Evolutionary conservation across 148 eudicot species (phyloP), one percentile per base, ranked within the genome.

Genomic region (Hydrangea macrophylla): DNA sequence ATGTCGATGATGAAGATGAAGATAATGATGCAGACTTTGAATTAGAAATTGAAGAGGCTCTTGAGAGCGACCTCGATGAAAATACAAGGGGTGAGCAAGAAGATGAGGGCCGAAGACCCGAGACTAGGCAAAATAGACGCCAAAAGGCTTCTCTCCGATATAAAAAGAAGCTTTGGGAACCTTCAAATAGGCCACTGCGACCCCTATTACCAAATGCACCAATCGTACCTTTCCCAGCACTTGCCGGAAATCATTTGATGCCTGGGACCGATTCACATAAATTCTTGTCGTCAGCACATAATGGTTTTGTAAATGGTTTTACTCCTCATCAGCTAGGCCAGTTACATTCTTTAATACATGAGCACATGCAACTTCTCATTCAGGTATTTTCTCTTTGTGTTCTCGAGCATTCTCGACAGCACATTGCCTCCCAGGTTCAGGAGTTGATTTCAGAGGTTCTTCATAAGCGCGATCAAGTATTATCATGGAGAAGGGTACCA

Each of bases 21-120:
- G 98, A 93, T 71, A 93, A 90, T 79, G 98, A 93, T 82, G 98
- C 92, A 53, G 98, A 93, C 74, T 93, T 93, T 78, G 96, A 93
- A 78, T 79, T 93, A 67, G 98, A 90, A 78, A 84, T 93, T 74
- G 92, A 90, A 70, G 98, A 90, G 83, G 96, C 96, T 17, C 89
- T 93, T 67, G 98, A 88, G 82, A 93, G 98, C 76, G 98, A 93
- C 56, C 63, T 70, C 58, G 96, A 90, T 71, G 92, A 90, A 64
- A 72, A 61, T 58, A 42, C 58, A 62, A 63, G 55, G 48, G 62
- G 62, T 55, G 68, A 77, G 60, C 64, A 42, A 44, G 56, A 73
- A 70, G 78, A 68, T 48, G 78, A 75, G 64, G 58, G 78, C 71
- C 81, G 90, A 65, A 85, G 97, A 27, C 91, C 90, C 23, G 79